Evolutionary conservation across 129 eudicot species (phyloP), one percentile per base, ranked within the genome.

Genomic region (Arctium lappa): DNA sequence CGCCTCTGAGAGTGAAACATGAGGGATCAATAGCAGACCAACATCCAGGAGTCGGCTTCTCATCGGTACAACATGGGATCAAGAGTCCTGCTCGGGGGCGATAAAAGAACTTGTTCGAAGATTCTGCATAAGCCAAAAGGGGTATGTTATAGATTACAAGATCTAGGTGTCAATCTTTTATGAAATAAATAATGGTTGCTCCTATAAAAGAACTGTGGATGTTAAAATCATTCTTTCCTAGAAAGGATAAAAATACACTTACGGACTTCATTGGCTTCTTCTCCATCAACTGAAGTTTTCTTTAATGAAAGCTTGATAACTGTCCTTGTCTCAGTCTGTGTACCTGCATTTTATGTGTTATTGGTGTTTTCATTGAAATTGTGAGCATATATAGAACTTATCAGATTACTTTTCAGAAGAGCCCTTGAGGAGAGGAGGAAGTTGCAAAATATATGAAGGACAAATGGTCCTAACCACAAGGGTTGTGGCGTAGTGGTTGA

Each of bases 11-110:
- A 82, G 91, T 93, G 78, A 95, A 95, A 10, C 79, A 86, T 1
- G 97, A 89, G 46, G 98, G 97, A 86, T 87, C 88, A 62, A 95
- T 89, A 81, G 82, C 82, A 62, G 97, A 89, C 98, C 98, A 95
- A 84, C 88, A 85, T 85, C 97, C 97, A 34, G 90, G 79, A 60
- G 81, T 88, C 5, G 87, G 86, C 85, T 91, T 93, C 86, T 88
- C 94, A 38, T 92, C 91, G 12, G 88, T 70, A 75, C 89, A 86
- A 60, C 94, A 84, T 33, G 97, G 94, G 80, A 95, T 88, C 81
- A 84, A 73, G 22, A 88, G 88, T 78, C 97, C 97, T 22, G 93
- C 97, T 80, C 94, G 88, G 53, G 97, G 98, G 33, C 86, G 94
- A 80, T 84, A 93, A 36, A 91, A 81, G 83, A 88, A 92, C 65